Percentiles rank a stretch among this genome's conserved stretches.
phyloP scores from a whole-genome alignment of 306 rosid species.

The Hippophae tibetana region DNA sequence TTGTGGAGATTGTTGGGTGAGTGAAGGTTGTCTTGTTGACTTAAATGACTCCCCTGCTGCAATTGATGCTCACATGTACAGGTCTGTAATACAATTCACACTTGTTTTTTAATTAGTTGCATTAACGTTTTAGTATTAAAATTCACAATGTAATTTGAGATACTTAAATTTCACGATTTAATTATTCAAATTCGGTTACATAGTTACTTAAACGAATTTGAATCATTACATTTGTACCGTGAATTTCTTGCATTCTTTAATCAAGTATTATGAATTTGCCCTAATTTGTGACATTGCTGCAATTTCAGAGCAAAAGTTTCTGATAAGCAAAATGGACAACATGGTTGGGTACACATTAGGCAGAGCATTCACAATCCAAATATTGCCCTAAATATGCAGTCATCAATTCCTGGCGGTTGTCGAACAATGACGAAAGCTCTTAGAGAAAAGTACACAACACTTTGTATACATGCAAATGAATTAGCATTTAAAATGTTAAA shows the following conservation, averaged over 20 bases:
- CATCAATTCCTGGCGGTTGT: conserved; percentile 58
- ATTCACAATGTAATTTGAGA: background rate
- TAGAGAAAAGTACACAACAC: conserved; percentile 50
- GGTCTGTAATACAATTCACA: conserved; percentile 23
- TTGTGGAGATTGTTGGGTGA: conserved; percentile 95
- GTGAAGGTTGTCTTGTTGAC: conserved; percentile 82
- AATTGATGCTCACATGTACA: conserved; percentile 82
- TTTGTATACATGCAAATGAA: no score
- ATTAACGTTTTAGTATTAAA: background rate
- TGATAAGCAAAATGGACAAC: conserved; percentile 42
- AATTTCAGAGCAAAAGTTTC: conserved; percentile 60
- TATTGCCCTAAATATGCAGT: conserved; percentile 74
- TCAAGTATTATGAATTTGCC: no score
- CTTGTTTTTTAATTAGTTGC: no score
- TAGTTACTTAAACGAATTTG: no score
- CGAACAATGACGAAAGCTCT: conserved; percentile 50
- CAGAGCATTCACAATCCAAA: conserved; percentile 92
- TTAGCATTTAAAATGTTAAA: no score
- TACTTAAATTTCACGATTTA: no score
- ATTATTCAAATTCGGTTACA: no score
- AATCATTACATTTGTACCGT: no score
- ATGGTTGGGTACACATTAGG: conserved; percentile 77
- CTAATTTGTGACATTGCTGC: background rate
- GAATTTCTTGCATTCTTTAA: no score
- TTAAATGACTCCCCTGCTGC: conserved; percentile 49